phyloP scores from a whole-genome alignment of 768 basidiomycete species.

The Boletus vinaceobasis region DNA sequence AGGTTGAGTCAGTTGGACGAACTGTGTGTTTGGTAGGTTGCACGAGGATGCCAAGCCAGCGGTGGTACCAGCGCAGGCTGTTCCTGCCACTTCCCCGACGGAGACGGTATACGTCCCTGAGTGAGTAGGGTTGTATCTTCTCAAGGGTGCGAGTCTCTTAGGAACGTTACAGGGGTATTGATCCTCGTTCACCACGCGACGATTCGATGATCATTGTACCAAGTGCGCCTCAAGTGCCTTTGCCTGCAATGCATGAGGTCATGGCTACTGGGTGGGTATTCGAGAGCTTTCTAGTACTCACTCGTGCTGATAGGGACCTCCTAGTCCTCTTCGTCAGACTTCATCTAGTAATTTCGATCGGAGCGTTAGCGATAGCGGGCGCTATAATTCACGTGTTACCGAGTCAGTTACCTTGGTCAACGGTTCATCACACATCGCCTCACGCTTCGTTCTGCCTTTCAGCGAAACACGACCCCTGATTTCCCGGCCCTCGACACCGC shows the following conservation, averaged over 20 bases:
- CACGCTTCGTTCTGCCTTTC: background rate
- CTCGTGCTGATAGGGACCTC: background rate
- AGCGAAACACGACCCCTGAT: conserved; percentile 59
- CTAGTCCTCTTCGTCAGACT: conserved; percentile 16
- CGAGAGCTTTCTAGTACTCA: too few species aligned
- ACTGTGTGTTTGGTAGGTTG: conserved; percentile 5
- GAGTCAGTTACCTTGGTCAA: conserved; percentile 24
- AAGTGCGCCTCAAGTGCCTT: conserved; percentile 27
- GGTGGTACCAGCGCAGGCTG: conserved; percentile 7
- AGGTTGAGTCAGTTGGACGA: background rate
- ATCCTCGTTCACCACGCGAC: conserved; percentile 34
- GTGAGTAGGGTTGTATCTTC: conserved; percentile 11
- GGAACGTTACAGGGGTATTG: conserved; percentile 11
- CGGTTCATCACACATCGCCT: background rate
- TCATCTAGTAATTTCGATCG: conserved; percentile 18
- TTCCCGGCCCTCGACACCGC: conserved; percentile 32
- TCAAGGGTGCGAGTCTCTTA: background rate
- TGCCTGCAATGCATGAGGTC: conserved; percentile 35
- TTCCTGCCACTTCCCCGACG: conserved; percentile 20
- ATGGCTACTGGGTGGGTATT: conserved; percentile 23
- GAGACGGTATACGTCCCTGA: conserved; percentile 32
- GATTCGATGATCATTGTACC: conserved; percentile 21
- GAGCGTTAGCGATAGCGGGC: conserved; percentile 13
- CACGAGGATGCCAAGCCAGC: conserved; percentile 26
- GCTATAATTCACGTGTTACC: conserved; percentile 7